Evolutionary conservation across 768 basidiomycete genomes (phyloP).

Genomic region (Fistulinella prunicolor): DNA sequence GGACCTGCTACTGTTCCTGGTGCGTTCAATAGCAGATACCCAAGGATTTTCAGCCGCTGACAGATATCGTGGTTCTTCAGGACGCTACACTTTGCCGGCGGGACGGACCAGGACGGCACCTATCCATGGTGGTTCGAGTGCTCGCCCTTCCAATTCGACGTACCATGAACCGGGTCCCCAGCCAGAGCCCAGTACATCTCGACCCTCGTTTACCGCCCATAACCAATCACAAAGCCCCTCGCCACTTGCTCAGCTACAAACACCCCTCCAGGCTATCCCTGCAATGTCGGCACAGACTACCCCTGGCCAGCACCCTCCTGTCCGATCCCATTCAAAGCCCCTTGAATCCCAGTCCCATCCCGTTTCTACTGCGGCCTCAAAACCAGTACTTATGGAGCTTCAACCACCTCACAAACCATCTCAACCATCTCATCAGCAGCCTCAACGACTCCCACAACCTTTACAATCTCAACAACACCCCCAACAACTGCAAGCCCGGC

Average conservation of each 20-base stretch:
- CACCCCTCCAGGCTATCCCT: slow-evolving; percentile 2
- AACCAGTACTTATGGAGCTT: not conserved
- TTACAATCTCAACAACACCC: not conserved
- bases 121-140: not conserved
- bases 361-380: not conserved
- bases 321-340: not conserved
- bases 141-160: not conserved
- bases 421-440: not conserved
- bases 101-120: slow-evolving; percentile 2
- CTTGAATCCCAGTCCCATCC: slow-evolving; percentile 3
- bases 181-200: slow-evolving; percentile 1
- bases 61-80: too few species aligned
- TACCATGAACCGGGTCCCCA: not conserved
- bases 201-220: not conserved
- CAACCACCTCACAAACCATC: not conserved
- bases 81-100: slow-evolving; percentile 1
- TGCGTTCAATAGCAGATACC: slow-evolving; percentile 2
- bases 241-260: slow-evolving; percentile 3
- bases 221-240: slow-evolving; percentile 1
- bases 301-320: not conserved
- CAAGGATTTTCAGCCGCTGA: too few species aligned
- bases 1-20: not conserved
- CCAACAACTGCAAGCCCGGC: not conserved
- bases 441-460: not conserved
- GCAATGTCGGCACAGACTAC: not conserved